Conservation (phyloP, 768 basidiomycete species). For the Russula vinacea region DNA sequence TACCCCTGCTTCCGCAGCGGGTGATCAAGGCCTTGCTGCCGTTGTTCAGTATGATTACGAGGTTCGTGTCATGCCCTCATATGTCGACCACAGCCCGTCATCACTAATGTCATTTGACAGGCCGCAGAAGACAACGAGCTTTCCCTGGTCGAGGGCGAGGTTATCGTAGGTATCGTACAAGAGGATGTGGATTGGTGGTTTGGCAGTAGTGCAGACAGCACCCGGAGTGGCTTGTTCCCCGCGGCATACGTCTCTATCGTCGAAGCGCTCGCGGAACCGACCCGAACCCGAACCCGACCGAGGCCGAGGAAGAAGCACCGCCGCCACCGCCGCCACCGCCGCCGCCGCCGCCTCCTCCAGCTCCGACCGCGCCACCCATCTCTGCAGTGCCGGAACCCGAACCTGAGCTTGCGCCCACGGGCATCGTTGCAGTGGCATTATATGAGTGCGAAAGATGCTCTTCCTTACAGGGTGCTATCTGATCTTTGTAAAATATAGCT, state of each 20-base stretch:
- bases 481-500: constrained; percentile 44
- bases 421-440: constrained; percentile 58
- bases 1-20: constrained; percentile 37
- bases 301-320: constrained; percentile 48
- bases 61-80: constrained; percentile 36
- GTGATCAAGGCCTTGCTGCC: constrained; percentile 56
- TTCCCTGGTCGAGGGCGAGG: constrained; percentile 71
- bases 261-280: constrained; percentile 43
- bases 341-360: constrained; percentile 36
- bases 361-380: constrained; percentile 42
- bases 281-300: constrained; percentile 45
- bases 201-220: constrained; percentile 63
- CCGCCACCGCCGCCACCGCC: constrained; percentile 61
- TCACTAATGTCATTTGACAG: constrained; percentile 35
- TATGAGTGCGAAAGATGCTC: constrained; percentile 58
- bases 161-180: constrained; percentile 78
- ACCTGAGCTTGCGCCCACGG: constrained; percentile 48
- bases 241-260: constrained; percentile 86
- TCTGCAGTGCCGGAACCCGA: constrained; percentile 48
- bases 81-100: background rate
- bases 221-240: constrained; percentile 80
- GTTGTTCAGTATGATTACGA: constrained; percentile 81
- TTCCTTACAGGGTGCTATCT: constrained; percentile 7
- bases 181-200: constrained; percentile 92
- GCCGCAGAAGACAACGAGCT: constrained; percentile 88